Base-by-base conservation (phyloP, 139 green algal species). In the Raphidocelis subcapitata region DNA sequence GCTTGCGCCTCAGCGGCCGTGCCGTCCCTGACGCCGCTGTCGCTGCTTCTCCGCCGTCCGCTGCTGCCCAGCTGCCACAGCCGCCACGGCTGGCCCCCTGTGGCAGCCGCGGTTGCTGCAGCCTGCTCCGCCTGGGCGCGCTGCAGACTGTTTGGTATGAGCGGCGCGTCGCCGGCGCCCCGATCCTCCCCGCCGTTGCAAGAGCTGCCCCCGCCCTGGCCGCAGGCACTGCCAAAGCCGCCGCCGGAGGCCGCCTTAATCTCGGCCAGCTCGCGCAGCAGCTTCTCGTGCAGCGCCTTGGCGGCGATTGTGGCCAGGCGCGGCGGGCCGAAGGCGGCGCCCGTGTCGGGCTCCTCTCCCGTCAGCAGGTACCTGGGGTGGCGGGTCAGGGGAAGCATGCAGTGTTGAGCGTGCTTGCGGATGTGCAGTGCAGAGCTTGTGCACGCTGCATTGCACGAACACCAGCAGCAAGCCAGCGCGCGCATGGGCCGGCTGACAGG, bases 251-350 rank as follows among this genome's bases (percentile, higher is more conserved):
- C 54, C 54, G 10, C 54, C 31, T 52, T 32, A 12, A 52, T 66
- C 10, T 55, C 41, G 3, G 32, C 55, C 32, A 78, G 51, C 33
- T 78, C 72, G 18, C 47, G 20, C 72, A 72, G 51, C 24, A 78
- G 72, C 18, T 63, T 64, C 51, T 60, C 41, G 37, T 78, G 72
- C 72, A 78, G 72, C 51, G 66, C 72, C 51, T 51, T 28, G 47
- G 72, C 72, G 35, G 72, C 72, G 4, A 72, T 72, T 41, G 52
- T 66, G 52, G 72, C 72, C n/a, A 78, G 63, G 63, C 72, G 72
- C 18, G 72, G 72, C 3, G 72, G 72, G 4, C 72, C 72, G 44
- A 51, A 65, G 20, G 15, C 49, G 24, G 62, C 60, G 37, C 5
- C 37, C 5, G 51, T 67, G 26, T 65, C 72, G 41, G 71, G 52